Percentiles rank a stretch among this genome's conserved stretches.
Evolutionary conservation across 805 yeast species (phyloP).

Genomic region (Candida awuae): DNA sequence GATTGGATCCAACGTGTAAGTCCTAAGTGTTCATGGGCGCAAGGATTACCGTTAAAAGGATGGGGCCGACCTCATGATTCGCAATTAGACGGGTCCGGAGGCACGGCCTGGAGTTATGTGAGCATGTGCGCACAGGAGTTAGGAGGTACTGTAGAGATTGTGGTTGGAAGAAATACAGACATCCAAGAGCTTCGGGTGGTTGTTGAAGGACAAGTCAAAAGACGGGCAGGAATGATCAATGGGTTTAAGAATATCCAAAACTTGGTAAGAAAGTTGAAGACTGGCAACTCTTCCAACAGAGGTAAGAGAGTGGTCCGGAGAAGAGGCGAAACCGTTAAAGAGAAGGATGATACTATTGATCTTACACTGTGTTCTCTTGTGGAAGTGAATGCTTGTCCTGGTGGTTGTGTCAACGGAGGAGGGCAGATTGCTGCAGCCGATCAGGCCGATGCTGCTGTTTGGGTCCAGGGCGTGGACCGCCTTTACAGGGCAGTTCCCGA

Average conservation of each 20-base stretch:
- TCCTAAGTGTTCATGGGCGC: too few species aligned
- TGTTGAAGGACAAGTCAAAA: constrained; percentile 12
- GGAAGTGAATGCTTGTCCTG: constrained; percentile 98
- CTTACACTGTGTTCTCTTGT: constrained; percentile 69
- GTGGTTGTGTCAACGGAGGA: constrained; percentile 96
- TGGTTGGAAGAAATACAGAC: constrained; percentile 71
- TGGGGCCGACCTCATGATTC: too few species aligned
- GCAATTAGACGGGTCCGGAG: too few species aligned
- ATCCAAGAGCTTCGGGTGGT: constrained; percentile 59
- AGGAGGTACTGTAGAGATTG: constrained; percentile 25
- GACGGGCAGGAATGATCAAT: constrained; percentile 59
- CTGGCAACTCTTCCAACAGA: constrained; percentile 26
- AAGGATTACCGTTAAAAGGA: too few species aligned
- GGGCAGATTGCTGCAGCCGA: constrained; percentile 63
- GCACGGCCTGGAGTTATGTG: neutral
- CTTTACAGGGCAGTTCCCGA: too few species aligned
- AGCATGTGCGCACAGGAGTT: neutral
- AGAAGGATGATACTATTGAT: constrained; percentile 35
- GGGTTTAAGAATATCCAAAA: constrained; percentile 95
- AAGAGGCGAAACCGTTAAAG: neutral
- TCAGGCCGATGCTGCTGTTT: too few species aligned
- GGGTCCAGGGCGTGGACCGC: too few species aligned
- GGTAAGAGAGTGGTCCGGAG: constrained; percentile 24
- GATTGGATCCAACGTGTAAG: too few species aligned
- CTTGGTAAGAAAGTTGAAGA: constrained; percentile 42